Evolutionary conservation across 2,329 filamentous ascomycete genomes (phyloP).

Genomic region (Parastagonospora avenae): DNA sequence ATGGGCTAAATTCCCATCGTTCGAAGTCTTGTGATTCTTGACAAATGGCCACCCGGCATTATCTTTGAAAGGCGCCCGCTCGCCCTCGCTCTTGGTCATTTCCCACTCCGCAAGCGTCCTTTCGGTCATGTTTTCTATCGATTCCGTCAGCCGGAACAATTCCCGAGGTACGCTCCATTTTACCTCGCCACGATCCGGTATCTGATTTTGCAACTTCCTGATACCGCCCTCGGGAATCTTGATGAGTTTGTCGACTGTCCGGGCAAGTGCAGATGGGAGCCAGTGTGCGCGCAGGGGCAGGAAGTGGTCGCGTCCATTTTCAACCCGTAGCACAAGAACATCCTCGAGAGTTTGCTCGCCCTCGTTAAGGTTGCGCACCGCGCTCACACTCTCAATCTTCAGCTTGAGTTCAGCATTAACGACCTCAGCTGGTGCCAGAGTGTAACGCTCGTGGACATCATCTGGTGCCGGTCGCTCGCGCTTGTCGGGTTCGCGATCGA

Average conservation of each 20-base stretch:
- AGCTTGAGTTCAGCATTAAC: conserved; percentile 71
- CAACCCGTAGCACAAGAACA: conserved; percentile 82
- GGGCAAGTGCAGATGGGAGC: conserved; percentile 81
- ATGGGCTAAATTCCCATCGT: conserved; percentile 52
- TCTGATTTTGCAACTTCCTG: conserved; percentile 69
- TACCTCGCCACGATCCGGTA: conserved; percentile 53
- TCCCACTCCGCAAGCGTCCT: conserved; percentile 66
- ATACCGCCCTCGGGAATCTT: conserved; percentile 79
- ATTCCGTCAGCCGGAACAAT: conserved; percentile 86
- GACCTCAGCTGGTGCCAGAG: conserved; percentile 83
- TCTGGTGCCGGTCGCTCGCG: conserved; percentile 31
- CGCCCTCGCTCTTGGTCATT: conserved; percentile 56
- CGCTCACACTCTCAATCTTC: conserved; percentile 66
- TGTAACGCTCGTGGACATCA: conserved; percentile 58
- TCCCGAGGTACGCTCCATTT: conserved; percentile 85
- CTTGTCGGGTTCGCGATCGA: conserved; percentile 59
- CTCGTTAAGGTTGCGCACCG: conserved; percentile 74
- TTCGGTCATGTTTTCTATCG: conserved; percentile 66
- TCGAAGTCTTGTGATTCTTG: conserved; percentile 24
- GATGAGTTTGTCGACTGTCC: conserved; percentile 86
- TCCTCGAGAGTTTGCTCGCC: conserved; percentile 73
- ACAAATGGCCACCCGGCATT: conserved; percentile 66
- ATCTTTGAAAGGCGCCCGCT: conserved; percentile 58
- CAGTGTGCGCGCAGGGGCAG: conserved; percentile 79
- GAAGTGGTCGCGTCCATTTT: conserved; percentile 87